These are phyloP conservation scores for Echinochloa phyllopogon DNA, from an alignment of 176 grass and related monocot genomes.

Conservation along the genomic window DNA sequence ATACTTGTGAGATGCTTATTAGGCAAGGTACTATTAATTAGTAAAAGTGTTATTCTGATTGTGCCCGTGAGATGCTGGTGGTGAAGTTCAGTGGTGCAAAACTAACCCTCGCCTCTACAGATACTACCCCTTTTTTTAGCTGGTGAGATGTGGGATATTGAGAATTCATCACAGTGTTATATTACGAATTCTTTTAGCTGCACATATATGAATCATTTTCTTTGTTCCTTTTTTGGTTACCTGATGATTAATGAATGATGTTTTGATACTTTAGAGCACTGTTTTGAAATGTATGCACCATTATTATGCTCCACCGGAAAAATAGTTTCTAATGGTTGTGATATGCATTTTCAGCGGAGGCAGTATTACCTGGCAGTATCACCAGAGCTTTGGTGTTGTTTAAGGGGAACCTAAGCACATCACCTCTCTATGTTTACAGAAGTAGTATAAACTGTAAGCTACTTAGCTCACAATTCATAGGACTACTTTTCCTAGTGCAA, in stretches of 20 bases:
- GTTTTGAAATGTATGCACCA: not conserved
- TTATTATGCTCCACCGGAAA: not conserved
- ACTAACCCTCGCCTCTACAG: too few relatives aligned
- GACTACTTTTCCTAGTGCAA: too few relatives aligned
- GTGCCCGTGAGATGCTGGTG: too few relatives aligned
- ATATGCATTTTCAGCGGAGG: constrained; percentile 59
- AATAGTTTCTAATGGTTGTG: constrained; percentile 28
- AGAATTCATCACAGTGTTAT: not conserved
- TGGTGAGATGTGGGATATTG: too few relatives aligned
- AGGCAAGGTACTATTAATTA: too few relatives aligned
- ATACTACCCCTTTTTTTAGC: too few relatives aligned
- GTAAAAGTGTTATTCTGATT: too few relatives aligned
- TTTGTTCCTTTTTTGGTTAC: not conserved
- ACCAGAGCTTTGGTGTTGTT: constrained; percentile 97
- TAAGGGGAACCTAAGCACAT: constrained; percentile 94
- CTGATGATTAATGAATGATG: not conserved
- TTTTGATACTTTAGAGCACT: not conserved
- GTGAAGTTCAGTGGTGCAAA: too few relatives aligned
- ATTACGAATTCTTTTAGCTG: not conserved
- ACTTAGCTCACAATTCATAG: too few relatives aligned
- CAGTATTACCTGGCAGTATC: constrained; percentile 66
- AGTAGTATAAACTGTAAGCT: too few relatives aligned
- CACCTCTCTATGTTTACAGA: constrained; percentile 88
- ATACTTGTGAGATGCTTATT: too few relatives aligned
- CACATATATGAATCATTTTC: not conserved